These are phyloP conservation scores for Cladosporium velox DNA, from an alignment of 2,329 filamentous ascomycete species.

Conservation along the genomic window DNA sequence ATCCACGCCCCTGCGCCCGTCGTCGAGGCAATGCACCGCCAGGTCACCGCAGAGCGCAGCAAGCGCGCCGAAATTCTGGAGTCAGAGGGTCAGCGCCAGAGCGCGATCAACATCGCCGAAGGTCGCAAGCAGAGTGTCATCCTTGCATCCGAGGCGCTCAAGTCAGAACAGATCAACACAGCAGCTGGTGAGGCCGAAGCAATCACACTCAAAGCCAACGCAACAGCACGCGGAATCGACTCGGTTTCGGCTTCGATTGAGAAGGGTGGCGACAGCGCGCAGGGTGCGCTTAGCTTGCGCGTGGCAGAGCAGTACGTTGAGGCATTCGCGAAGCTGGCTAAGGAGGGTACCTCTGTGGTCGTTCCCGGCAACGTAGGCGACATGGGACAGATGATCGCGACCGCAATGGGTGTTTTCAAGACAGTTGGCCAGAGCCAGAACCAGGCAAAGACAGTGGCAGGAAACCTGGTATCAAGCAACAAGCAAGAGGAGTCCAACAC, in stretches of 20 bases:
- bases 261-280: constrained; percentile 71
- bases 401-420: constrained; percentile 90
- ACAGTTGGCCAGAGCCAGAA: constrained; percentile 84
- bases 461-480: constrained; percentile 39
- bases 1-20: constrained; percentile 94
- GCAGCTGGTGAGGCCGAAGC: constrained; percentile 93
- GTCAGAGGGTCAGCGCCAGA: constrained; percentile 94
- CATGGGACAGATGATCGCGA: constrained; percentile 94
- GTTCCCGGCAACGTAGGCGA: constrained; percentile 97
- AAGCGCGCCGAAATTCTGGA: constrained; percentile 98
- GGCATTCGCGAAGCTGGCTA: constrained; percentile 87
- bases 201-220: constrained; percentile 79
- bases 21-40: constrained; percentile 96
- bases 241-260: constrained; percentile 73
- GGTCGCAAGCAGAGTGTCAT: constrained; percentile 97
- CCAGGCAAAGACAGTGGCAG: constrained; percentile 69
- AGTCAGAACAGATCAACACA: constrained; percentile 88
- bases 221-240: constrained; percentile 86
- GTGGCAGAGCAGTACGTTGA: constrained; percentile 98
- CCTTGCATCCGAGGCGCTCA: constrained; percentile 87
- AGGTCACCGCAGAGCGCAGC: constrained; percentile 94
- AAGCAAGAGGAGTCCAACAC: constrained; percentile 10
- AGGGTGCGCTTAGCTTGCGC: constrained; percentile 79
- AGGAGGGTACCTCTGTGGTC: constrained; percentile 92
- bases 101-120: constrained; percentile 98